Evolutionary conservation across 192 early-diverging fungal species (phyloP).

Genomic region (Mortierella alpina): DNA sequence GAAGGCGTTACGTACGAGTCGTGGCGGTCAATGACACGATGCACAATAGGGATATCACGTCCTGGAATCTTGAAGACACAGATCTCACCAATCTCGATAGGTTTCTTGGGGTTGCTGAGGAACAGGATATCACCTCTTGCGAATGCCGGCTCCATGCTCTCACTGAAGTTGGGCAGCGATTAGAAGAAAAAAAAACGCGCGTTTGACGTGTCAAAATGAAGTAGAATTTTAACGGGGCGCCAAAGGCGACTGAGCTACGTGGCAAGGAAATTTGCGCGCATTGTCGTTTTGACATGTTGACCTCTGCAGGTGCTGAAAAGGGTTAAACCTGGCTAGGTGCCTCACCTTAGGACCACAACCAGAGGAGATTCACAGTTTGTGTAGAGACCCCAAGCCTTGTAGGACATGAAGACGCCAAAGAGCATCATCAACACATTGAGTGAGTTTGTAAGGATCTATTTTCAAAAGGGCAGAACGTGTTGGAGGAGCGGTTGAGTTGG

Average conservation of each 20-base stretch:
- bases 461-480: background rate
- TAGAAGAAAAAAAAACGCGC: slow-evolving; percentile 5
- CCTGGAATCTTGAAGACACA: slow-evolving; percentile 92
- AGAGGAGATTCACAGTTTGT: slow-evolving; percentile 96
- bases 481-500: background rate
- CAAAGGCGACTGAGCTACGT: background rate
- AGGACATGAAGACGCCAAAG: slow-evolving; percentile 95
- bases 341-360: slow-evolving; percentile 93
- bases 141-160: slow-evolving; percentile 98
- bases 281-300: too few species aligned
- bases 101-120: slow-evolving; percentile 76
- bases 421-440: slow-evolving; percentile 92
- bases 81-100: slow-evolving; percentile 92
- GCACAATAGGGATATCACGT: slow-evolving; percentile 95
- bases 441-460: slow-evolving; percentile 49
- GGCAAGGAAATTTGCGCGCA: background rate
- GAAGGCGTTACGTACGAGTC: slow-evolving; percentile 66
- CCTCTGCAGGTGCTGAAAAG: background rate
- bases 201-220: background rate
- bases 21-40: slow-evolving; percentile 94
- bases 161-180: slow-evolving; percentile 58
- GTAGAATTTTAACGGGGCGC: background rate
- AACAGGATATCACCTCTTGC: slow-evolving; percentile 93
- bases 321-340: background rate
- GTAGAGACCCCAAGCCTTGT: slow-evolving; percentile 89